phyloP scores from a whole-genome alignment of 208 protist genomes.

The Trypanosoma platydactyli region DNA sequence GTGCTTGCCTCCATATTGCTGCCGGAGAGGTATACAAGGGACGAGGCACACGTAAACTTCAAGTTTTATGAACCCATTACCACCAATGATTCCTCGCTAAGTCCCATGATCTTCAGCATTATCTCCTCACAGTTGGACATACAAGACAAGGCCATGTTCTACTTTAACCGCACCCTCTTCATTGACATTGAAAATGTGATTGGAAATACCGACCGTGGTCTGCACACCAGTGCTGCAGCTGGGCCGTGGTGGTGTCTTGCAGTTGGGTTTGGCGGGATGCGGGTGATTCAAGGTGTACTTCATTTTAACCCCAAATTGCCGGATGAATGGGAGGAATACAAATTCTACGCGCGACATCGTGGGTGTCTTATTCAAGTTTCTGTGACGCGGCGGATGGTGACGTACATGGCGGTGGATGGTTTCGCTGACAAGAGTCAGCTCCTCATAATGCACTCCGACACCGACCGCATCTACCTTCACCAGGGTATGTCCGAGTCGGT shows the following conservation, averaged over 20 bases:
- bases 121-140: slow-evolving; percentile 64
- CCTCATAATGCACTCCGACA: slow-evolving; percentile 74
- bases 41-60: slow-evolving; percentile 82
- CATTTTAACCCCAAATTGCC: slow-evolving; percentile 85
- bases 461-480: slow-evolving; percentile 60
- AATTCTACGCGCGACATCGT: slow-evolving; percentile 70
- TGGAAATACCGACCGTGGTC: slow-evolving; percentile 68
- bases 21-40: slow-evolving; percentile 68
- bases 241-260: slow-evolving; percentile 82
- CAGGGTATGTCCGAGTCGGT: slow-evolving; percentile 58
- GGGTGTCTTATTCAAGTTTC: slow-evolving; percentile 76
- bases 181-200: slow-evolving; percentile 79
- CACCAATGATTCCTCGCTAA: slow-evolving; percentile 73
- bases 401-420: slow-evolving; percentile 67
- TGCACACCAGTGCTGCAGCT: slow-evolving; percentile 75
- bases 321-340: slow-evolving; percentile 74
- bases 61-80: slow-evolving; percentile 89
- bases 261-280: slow-evolving; percentile 82
- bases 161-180: slow-evolving; percentile 52
- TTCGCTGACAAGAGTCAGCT: slow-evolving; percentile 45
- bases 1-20: slow-evolving; percentile 79
- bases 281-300: slow-evolving; percentile 62
- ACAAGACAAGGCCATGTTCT: slow-evolving; percentile 60
- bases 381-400: slow-evolving; percentile 64
- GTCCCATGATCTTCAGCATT: slow-evolving; percentile 70